Evolutionary conservation across 225 moss, liverwort and hornwort species (phyloP), one percentile per base, ranked within the genome.

Genomic region (Antitrichia curtipendula): DNA sequence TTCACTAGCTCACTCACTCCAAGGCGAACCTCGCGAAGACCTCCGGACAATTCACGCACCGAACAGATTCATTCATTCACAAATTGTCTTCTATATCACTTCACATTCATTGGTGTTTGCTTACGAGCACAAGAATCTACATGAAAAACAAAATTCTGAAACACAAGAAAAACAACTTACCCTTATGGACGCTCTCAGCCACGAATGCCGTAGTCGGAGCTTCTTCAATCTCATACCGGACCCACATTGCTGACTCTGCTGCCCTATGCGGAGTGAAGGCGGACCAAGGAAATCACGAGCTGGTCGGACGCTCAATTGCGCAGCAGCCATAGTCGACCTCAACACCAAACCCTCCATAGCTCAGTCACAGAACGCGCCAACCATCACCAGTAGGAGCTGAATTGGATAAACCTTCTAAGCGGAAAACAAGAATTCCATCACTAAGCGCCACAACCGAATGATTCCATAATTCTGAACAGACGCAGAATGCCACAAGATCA

Each of bases 111-210:
- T 47, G 13, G 45, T 70, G 41, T 86, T 58, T 49, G 16, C 32
- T 40, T 14, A 72, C 73, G 66, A 59, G 17, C n/a, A 50, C 50
- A 85, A 60, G 73, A 76, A 77, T 54, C 77, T n/a, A 66, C 12
- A 78, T 45, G 32, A 61, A 41, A 80, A 31, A 60, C 38, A 34
- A 38, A 86, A 85, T 83, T 47, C 40, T 19, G 54, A 75, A 72
- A 60, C 40, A 41, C 41, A 50, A 77, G 41, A 27, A 65, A 22
- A 74, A 74, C 60, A 54, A 52, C 43, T 71, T 85, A 90, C 92
- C 90, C 82, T 76, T 17, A 90, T 89, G 45, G 92, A 92, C 53
- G 92, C 89, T 84, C 78, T 88, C 45, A 73, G 77, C n/a, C 53
- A 82, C 49, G 40, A 86, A 77, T 88, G 92, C 65, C 81, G 82